Base-by-base conservation (phyloP, 441 rosid species). In the Rhodomyrtus psidioides region DNA sequence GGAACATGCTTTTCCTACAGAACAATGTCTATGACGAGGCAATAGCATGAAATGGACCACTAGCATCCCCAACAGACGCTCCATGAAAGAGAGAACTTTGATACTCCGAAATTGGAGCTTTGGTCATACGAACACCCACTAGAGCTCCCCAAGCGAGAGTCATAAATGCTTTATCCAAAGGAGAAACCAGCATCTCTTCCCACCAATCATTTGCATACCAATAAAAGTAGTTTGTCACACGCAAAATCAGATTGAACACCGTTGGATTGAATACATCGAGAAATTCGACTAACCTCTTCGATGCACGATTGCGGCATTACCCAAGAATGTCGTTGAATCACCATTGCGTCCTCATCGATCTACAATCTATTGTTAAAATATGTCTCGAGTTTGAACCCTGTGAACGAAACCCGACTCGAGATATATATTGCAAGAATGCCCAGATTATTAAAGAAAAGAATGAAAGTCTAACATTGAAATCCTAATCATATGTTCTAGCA, bases 61-160 rank as follows among this genome's bases (percentile, higher is more conserved):
- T 91, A 95, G 46, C 93, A 89, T 26, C 91, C 93, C 98, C 94
- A 95, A 97, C 98, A 96, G 87, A 93, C 87, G 89, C 95, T 94
- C 91, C 94, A 92, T 46, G 85, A 76, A 58, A 92, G 51, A 2
- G 94, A 94, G 88, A 94, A 89, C 87, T 84, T 92, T 16, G 58
- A 86, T 30, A 81, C 87, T 55, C 81, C 83, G 27, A 90, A 89
- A 85, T 70, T 76, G 39, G 84, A 87, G 86, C 86, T 84, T 27
- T 90, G 90, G 85, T 82, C 62, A 53, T 90, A 88, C 86, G 94
- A 82, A 87, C 83, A 91, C 74, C 93, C 87, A 86, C 91, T 82
- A 94, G 84, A 16, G 91, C 89, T 85, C 91, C 94, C 98, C 96
- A 97, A 86, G 94, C 91, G 76, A 94, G 87, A 34, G 96, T 88